Conservation (phyloP, 2,329 filamentous ascomycete genomes). For the Ambrosiella cleistominuta region DNA sequence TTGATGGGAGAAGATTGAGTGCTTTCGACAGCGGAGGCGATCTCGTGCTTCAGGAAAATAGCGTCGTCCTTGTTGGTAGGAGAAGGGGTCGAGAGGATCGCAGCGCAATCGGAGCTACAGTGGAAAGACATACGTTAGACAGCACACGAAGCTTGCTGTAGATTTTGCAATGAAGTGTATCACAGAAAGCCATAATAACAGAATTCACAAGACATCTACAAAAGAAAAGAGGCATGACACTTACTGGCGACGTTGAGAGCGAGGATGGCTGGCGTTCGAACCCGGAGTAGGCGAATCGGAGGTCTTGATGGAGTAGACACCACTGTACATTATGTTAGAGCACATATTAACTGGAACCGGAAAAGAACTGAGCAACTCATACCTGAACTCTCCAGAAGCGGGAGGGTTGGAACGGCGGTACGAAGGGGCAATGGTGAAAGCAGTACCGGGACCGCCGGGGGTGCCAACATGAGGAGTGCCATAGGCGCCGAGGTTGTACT, state of each 20-base stretch:
- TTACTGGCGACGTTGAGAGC: slow-evolving; percentile 8
- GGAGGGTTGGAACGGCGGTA: slow-evolving; percentile 20
- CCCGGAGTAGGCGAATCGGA: slow-evolving; percentile 6
- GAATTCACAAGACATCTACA: too few relatives aligned
- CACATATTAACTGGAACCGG: too few relatives aligned
- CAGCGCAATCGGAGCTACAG: slow-evolving; percentile 24
- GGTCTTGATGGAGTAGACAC: slow-evolving; percentile 3
- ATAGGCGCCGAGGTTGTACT: slow-evolving; percentile 68
- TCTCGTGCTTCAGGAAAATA: slow-evolving; percentile 35
- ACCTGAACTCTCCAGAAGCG: slow-evolving; percentile 9
- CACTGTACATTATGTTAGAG: background rate
- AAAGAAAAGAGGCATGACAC: background rate
- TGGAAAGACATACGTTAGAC: background rate
- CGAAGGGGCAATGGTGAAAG: slow-evolving; percentile 17
- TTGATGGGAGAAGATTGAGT: slow-evolving; percentile 31
- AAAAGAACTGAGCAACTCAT: background rate
- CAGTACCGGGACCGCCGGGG: slow-evolving; percentile 18
- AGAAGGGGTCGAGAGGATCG: slow-evolving; percentile 20
- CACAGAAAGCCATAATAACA: too few relatives aligned
- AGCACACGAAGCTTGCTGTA: too few relatives aligned
- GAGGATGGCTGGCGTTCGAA: background rate
- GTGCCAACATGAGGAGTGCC: slow-evolving; percentile 44
- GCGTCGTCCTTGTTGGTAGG: slow-evolving; percentile 35
- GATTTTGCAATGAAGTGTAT: too few relatives aligned
- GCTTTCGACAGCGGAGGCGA: slow-evolving; percentile 25